Evolutionary conservation across 2,329 filamentous ascomycete genomes (phyloP).

Genomic region (Nakataea oryzae): DNA sequence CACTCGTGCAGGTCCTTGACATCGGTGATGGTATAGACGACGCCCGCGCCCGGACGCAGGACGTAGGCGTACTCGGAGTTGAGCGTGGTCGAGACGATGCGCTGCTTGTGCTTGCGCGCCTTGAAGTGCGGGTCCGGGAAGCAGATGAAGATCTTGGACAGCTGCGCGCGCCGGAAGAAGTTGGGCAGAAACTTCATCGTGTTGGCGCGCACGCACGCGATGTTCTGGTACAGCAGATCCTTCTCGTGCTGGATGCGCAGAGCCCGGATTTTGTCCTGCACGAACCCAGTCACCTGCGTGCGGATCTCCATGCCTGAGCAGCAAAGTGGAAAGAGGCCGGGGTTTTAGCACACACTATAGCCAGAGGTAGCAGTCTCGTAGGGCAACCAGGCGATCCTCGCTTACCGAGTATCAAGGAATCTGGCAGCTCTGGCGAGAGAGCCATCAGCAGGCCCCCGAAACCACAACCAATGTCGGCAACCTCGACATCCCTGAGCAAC

Average conservation of each 20-base stretch:
- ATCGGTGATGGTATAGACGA: slow-evolving; percentile 94
- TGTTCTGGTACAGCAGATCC: slow-evolving; percentile 62
- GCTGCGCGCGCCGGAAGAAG: slow-evolving; percentile 74
- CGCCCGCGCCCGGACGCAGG: slow-evolving; percentile 62
- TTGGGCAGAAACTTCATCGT: slow-evolving; percentile 99
- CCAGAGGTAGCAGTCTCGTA: not conserved
- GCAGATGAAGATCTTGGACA: slow-evolving; percentile 91
- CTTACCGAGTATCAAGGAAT: slow-evolving; percentile 72
- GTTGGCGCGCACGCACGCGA: slow-evolving; percentile 81
- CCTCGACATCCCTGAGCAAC: slow-evolving; percentile 64
- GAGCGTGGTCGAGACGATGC: slow-evolving; percentile 81
- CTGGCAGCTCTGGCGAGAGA: slow-evolving; percentile 68
- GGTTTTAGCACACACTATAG: not conserved
- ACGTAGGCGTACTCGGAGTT: slow-evolving; percentile 92
- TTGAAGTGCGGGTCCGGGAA: slow-evolving; percentile 99
- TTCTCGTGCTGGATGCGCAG: slow-evolving; percentile 53
- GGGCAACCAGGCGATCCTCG: slow-evolving; percentile 5
- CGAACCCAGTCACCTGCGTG: slow-evolving; percentile 79
- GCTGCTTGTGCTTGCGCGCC: slow-evolving; percentile 88
- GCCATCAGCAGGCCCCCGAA: slow-evolving; percentile 88
- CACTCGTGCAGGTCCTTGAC: slow-evolving; percentile 88
- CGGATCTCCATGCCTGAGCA: slow-evolving; percentile 78
- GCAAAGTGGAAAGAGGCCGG: not conserved
- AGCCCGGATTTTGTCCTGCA: slow-evolving; percentile 77
- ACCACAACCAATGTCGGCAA: slow-evolving; percentile 94